Percentiles rank a stretch among this genome's conserved stretches.
Conservation (phyloP, 495 filamentous ascomycete species). For the Trichoderma virens region DNA sequence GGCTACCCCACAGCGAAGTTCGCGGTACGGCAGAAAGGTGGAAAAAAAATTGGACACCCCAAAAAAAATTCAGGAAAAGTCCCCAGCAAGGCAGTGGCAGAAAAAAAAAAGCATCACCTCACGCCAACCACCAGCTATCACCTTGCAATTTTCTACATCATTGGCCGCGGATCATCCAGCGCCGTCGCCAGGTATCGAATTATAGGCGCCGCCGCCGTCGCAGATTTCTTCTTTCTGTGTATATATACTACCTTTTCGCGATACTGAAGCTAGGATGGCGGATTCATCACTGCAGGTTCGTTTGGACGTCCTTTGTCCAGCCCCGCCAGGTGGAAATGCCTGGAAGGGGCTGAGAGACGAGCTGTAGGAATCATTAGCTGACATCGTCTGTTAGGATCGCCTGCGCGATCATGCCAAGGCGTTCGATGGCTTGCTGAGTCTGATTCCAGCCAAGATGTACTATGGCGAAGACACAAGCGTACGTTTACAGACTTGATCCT, state of each 20-base stretch:
- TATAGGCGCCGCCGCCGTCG: background rate
- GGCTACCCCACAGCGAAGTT: background rate
- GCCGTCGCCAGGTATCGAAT: background rate
- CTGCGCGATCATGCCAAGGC: conserved; percentile 76
- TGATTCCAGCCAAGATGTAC: conserved; percentile 90
- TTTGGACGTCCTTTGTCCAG: conserved; percentile 12
- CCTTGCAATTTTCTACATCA: background rate
- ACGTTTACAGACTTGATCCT: conserved; percentile 27
- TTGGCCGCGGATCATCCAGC: background rate
- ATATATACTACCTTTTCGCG: background rate
- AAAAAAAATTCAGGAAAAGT: conserved; percentile 5
- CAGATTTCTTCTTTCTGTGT: background rate
- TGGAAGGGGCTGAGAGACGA: background rate
- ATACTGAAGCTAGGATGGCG: conserved; percentile 18
- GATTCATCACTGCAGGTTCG: conserved; percentile 30
- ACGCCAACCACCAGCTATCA: background rate
- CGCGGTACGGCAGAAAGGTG: background rate
- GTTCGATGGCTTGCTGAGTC: conserved; percentile 83
- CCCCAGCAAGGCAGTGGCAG: conserved; percentile 3
- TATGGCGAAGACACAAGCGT: conserved; percentile 82
- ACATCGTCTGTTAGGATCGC: conserved; percentile 54
- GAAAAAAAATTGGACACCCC: conserved; percentile 6
- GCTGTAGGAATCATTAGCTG: conserved; percentile 14
- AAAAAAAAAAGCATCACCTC: conserved; percentile 4
- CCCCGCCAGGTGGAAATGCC: conserved; percentile 12